phyloP scores from a whole-genome alignment of 352 stramenopile genomes.

The Bremia lactucae region DNA sequence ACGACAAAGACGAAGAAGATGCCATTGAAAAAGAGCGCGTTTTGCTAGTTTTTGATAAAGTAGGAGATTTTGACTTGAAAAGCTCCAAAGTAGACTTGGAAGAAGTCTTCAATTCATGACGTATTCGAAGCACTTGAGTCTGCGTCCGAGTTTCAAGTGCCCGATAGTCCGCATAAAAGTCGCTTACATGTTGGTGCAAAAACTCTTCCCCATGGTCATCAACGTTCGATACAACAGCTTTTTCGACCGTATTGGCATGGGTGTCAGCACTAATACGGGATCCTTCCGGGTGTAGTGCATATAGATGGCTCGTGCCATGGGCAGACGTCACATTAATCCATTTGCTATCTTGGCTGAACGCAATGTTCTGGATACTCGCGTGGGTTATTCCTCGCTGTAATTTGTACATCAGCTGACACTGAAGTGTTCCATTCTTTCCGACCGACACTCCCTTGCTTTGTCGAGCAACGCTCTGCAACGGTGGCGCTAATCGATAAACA shows the following conservation, averaged over 20 bases:
- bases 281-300: conserved; percentile 67
- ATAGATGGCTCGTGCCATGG: conserved; percentile 80
- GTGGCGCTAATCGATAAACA: conserved; percentile 64
- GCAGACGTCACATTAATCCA: conserved; percentile 81
- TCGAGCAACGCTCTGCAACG: conserved; percentile 31
- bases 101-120: conserved; percentile 38
- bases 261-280: conserved; percentile 55
- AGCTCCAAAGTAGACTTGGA: conserved; percentile 5
- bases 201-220: conserved; percentile 14
- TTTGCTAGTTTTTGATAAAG: conserved; percentile 16
- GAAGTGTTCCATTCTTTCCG: conserved; percentile 11
- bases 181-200: conserved; percentile 37
- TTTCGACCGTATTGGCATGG: conserved; percentile 37
- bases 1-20: conserved; percentile 28
- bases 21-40: conserved; percentile 25
- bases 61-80: conserved; percentile 8
- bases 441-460: conserved; percentile 8
- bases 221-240: conserved; percentile 8
- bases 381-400: conserved; percentile 82
- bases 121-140: conserved; percentile 61
- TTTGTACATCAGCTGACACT: conserved; percentile 69
- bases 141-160: conserved; percentile 53
- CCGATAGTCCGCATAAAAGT: conserved; percentile 66
- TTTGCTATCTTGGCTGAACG: conserved; percentile 76
- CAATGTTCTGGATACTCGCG: conserved; percentile 71